Base-by-base conservation (phyloP, 139 green algal species). In the Gonium pectorale region DNA sequence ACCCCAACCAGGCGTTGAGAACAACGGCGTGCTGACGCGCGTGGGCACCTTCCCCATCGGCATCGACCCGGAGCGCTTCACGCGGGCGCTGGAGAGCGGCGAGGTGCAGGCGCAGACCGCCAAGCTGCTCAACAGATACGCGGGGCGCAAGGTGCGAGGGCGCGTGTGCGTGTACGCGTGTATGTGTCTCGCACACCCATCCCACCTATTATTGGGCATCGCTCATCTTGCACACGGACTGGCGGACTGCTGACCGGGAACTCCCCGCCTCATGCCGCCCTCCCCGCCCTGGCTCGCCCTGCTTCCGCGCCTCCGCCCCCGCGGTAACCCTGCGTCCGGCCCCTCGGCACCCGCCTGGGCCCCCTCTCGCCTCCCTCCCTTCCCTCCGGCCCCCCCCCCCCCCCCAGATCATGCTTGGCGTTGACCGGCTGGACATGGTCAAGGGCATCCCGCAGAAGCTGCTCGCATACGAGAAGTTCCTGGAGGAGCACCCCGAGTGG, bases 391-490 rank as follows among this genome's bases (percentile, higher is more conserved):
- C 27, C 62, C 19, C 29, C 38, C 40, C n/a, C n/a, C 6, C 26
- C 73, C 26, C 72, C 41, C 86, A 96, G 93, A 95, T 99, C 41
- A 99, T 99, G 97, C 90, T 99, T 67, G 97, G 97, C 2, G 97
- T 99, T 67, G 97, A 99, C 90, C 91, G 97, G 37, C 90, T 99
- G 71, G 97, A 99, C 94, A 99, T 99, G 96, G 98, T 99, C 88
- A 99, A 99, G 90, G 98, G 98, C 89, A 99, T 99, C 63, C 97
- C 97, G 0, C 97, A 99, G 90, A 99, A 99, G 93, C 95, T 99
- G 81, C 94, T 99, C 52, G 97, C 97, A 22, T 99, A 98, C 92
- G 98, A 99, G 90, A 99, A 99, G 94, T 90, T 90, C 59, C 90
- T 99, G 67, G 95, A 98, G 82, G 97, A 99, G 91, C 93, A 99